Evolutionary conservation across 768 basidiomycete genomes (phyloP), one percentile per base, ranked within the genome.

Genomic region (Lactarius psammicola): DNA sequence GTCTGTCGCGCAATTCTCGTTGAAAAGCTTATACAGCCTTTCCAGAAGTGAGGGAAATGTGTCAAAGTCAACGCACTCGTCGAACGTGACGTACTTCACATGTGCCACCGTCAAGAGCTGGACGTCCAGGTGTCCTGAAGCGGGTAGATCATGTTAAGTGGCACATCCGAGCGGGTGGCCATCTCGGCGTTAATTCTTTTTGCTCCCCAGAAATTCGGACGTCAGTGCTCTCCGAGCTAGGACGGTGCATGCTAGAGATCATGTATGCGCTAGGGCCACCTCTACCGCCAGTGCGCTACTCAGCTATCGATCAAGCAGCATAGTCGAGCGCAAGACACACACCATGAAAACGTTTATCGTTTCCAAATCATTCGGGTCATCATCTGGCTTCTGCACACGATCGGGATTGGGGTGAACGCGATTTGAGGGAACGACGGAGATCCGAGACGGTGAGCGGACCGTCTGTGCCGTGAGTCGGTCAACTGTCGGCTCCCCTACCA

Each of bases 161-260:
- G 78, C 0, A 80, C 69, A 69, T 87, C 86, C 0, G 85, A 86
- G 36, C 87, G 82, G 53, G 69, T 78, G 30, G 87, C 86, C 4
- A 79, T 84, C 13, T 73, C 72, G 4, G 71, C 72, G 65, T 83
- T 77, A 15, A 88, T 76, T 68, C 83, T 88, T 70, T 86, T 89
- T n/a, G 34, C 23, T 34, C 34, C 69, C 26, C 36, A 13, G 23
- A 11, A 31, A 17, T 5, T 5, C 7, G 11, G 15, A 53, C 56
- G 15, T 34, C 17, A 42, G 26, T 38, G 54, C 46, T 28, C 26
- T 40, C 9, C 56, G 31, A 57, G 13, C n/a, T n/a, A n/a, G n/a
- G n/a, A n/a, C n/a, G n/a, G 34, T 10, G 34, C 34, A 36, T 36
- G 34, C 17, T 18, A n/a, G 38, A 28, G 9, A 3, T 4, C 20